Evolutionary conservation across 1,139 yeast species (phyloP), one percentile per base, ranked within the genome.

Genomic region (Debaryomyces sp.): DNA sequence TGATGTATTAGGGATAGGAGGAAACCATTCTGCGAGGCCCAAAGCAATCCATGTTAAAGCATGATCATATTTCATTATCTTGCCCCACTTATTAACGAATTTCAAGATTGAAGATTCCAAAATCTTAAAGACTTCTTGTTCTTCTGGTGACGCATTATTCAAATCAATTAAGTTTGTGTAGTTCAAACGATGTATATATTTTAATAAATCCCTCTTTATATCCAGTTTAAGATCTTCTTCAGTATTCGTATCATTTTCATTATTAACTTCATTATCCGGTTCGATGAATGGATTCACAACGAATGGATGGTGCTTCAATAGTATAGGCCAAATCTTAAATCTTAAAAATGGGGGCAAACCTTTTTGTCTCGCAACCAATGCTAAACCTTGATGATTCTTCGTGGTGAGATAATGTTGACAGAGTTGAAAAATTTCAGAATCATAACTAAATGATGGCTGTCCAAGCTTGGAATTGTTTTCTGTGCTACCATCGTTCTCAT

Each of bases 1-100:
- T 1, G 72, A 65, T 13, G 79, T 73, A 26, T 71, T 65, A 3
- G 72, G 71, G 29, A 76, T 64, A 3, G 90, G 89, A 6, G 96
- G 95, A 33, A 87, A 79, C 96, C 96, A 90, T 64, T 90, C 96
- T 1, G 96, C 95, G 46, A 92, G 71, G 8, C 91, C 91, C 41
- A 89, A 70, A 0, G 96, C 97, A 21, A 89, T 81, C 96, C 97
- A 91, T 1, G 94, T 78, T 60, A 90, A 75, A 0, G 95, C 91
- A 44, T 86, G 79, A 64, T 89, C 96, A 63, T 91, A 92, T 53
- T 85, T 85, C 50, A 89, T 80, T 51, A 85, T 77, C 38, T 78
- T 75, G 8, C 96, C 91, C 96, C 96, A 91, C 68, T 89, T 89
- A 21, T 69, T 68, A 43, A 87, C 68, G 61, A 91, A 92, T 51